Evolutionary conservation across 2,329 filamentous ascomycete species (phyloP).

Genomic region (Plectosphaerella sp.): DNA sequence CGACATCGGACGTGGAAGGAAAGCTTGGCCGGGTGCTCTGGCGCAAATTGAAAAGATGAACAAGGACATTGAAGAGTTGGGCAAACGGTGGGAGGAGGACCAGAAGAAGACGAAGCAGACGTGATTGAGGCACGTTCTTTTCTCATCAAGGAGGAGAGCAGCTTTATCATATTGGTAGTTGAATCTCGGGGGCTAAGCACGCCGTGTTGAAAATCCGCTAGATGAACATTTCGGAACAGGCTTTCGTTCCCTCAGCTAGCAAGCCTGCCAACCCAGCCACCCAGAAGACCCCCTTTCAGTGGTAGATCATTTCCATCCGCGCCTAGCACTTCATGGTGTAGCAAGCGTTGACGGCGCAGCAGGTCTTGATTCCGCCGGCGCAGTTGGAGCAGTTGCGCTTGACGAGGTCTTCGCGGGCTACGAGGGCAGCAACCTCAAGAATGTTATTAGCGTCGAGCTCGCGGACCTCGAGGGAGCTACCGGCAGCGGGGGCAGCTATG

Average conservation of each 20-base stretch:
- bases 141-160: no score
- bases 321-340: neutral
- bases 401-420: neutral
- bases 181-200: no score
- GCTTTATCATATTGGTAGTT: no score
- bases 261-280: no score
- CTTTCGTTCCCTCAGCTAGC: no score
- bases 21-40: conserved; percentile 32
- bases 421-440: neutral
- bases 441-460: neutral
- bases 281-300: no score
- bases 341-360: neutral
- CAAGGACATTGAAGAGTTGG: conserved; percentile 12
- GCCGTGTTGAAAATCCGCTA: no score
- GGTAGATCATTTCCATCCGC: no score
- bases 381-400: neutral
- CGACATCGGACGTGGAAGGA: conserved; percentile 30
- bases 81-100: conserved; percentile 2
- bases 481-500: neutral
- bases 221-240: no score
- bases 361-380: neutral
- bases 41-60: conserved; percentile 24
- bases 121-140: neutral
- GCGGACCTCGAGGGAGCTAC: neutral
- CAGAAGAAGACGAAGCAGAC: conserved; percentile 1